Evolutionary conservation across 805 yeast genomes (phyloP), one percentile per base, ranked within the genome.

Genomic region (Yarrowia sp.): DNA sequence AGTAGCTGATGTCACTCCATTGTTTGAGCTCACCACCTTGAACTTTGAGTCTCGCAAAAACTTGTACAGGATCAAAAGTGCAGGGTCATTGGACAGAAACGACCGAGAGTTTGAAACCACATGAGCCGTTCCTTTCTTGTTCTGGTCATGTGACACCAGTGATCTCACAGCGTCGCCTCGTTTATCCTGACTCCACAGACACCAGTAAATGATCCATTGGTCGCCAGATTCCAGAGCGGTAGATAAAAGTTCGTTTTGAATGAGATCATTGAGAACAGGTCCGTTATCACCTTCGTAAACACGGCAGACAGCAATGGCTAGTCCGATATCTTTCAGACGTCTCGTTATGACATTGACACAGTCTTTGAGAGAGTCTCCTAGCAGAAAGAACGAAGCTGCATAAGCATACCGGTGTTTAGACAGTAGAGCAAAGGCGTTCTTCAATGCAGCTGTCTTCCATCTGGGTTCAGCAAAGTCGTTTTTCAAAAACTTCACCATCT

Each of bases 401-500:
- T 92, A 96, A 73, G 83, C 77, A 71, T 82, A 89, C 45, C 98
- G 78, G 74, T 92, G 99, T 71, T 91, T 91, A 67, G 98, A 90
- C 68, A 95, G 74, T 47, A 93, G 77, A 0, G 90, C 98, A 79
- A 85, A 93, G 0, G 98, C 98, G 76, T 93, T 93, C 71, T 95
- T 95, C 70, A 86, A 75, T 0, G 98, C 98, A 0, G 98, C 97
- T 0, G 89, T 80, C 69, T 80, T 84, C 97, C 98, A 92, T 60
- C 97, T 79, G 14, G 81, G 80, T 64, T 86, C 84, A 4, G 78
- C 76, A 74, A 92, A 93, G 72, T 95, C 95, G 72, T 92, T 88
- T 18, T 80, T 78, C 69, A 93, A 78, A 70, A 93, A 89, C 71
- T 81, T 87, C 60, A 90, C 69, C 86, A 93, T 89, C 72, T 92